Percentiles rank a stretch among this genome's conserved stretches.
These are phyloP conservation scores for Senna tora DNA, from an alignment of 306 rosid species.

Conservation along the genomic window DNA sequence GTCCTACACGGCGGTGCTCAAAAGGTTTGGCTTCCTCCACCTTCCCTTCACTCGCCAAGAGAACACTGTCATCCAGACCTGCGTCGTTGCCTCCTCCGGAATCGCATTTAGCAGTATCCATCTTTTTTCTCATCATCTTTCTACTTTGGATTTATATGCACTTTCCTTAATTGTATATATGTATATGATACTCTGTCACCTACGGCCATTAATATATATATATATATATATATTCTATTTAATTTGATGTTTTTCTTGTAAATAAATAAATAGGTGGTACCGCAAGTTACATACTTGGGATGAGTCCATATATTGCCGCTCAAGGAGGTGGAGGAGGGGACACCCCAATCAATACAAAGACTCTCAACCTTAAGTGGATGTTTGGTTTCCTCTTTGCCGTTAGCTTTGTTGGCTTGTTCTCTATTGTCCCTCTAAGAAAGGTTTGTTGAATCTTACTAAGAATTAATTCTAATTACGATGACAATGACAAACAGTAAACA, in stretches of 20 bases:
- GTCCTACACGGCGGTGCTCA: slow-evolving; percentile 50
- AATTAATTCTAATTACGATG: not conserved
- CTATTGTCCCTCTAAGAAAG: slow-evolving; percentile 77
- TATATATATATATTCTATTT: too few species aligned
- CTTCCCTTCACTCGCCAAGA: slow-evolving; percentile 86
- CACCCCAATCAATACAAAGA: slow-evolving; percentile 60
- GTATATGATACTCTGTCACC: too few species aligned
- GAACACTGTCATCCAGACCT: slow-evolving; percentile 78
- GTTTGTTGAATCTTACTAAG: slow-evolving; percentile 30
- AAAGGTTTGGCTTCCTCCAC: slow-evolving; percentile 47
- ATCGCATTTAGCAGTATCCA: slow-evolving; percentile 75
- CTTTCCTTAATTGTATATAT: too few species aligned
- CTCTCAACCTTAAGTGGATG: slow-evolving; percentile 69
- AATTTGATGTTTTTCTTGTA: not conserved
- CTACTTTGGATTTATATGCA: too few species aligned
- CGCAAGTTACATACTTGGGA: slow-evolving; percentile 71
- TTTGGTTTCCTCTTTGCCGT: slow-evolving; percentile 68
- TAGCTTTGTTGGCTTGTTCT: slow-evolving; percentile 78
- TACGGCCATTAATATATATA: too few species aligned
- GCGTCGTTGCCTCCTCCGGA: slow-evolving; percentile 84
- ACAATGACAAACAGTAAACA: not conserved
- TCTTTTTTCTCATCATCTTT: too few species aligned
- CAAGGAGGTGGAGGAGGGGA: slow-evolving; percentile 54
- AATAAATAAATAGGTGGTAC: slow-evolving; percentile 60
- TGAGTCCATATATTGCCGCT: slow-evolving; percentile 68